Percentiles rank a stretch among this genome's conserved stretches.
Conservation (phyloP, 176 grass and related monocot genomes). For the Chrysopogon serrulatus region DNA sequence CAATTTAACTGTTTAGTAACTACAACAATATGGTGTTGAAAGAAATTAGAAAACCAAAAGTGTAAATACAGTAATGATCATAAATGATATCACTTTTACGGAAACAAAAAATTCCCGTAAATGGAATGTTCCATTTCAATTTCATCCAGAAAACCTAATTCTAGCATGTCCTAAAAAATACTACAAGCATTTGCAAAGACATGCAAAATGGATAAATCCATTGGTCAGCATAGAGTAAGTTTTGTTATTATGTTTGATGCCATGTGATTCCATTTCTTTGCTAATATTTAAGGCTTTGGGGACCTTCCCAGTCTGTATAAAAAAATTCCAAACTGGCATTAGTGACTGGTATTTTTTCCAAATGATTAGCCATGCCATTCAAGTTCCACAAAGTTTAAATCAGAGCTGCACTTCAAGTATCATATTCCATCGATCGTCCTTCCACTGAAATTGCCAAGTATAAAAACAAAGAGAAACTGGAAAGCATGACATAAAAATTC, state of each 20-base stretch:
- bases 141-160: slow-evolving; percentile 32
- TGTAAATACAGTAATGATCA: background rate
- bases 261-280: slow-evolving; percentile 71
- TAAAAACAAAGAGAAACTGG: background rate
- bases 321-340: background rate
- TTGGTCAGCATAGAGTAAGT: slow-evolving; percentile 96
- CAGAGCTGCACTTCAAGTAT: slow-evolving; percentile 1
- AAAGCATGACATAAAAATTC: background rate
- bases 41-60: background rate
- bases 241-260: slow-evolving; percentile 88
- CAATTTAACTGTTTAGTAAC: background rate
- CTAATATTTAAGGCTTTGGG: slow-evolving; percentile 67
- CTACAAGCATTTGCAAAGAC: slow-evolving; percentile 87
- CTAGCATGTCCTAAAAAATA: slow-evolving; percentile 88
- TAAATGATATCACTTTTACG: no score
- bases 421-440: background rate
- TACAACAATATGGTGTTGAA: background rate
- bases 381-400: background rate
- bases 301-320: slow-evolving; percentile 67
- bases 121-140: no score
- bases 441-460: background rate
- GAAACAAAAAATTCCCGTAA: no score
- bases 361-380: background rate
- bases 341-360: background rate
- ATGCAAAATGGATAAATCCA: slow-evolving; percentile 90